phyloP scores from a whole-genome alignment of 306 rosid species.

The Pyrus betulifolia region DNA sequence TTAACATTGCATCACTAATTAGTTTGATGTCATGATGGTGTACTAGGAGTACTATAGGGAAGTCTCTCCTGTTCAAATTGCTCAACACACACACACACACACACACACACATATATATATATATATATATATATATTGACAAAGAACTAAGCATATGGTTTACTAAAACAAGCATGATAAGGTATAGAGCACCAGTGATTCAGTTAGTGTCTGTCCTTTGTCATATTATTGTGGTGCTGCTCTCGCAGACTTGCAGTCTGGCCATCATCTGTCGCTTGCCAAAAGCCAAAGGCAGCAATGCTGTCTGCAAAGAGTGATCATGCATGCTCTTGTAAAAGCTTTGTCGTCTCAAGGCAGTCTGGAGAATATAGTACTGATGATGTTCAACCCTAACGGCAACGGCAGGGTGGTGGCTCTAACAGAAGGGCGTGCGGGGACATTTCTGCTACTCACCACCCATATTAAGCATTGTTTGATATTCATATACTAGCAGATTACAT shows the following conservation, averaged over 20 bases:
- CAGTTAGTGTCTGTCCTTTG: background rate
- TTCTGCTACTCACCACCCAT: background rate
- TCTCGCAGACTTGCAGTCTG: background rate
- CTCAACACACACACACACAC: too few species aligned
- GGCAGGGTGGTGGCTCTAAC: background rate
- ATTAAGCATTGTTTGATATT: too few species aligned
- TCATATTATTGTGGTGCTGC: background rate
- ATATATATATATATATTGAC: background rate
- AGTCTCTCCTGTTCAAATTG: too few species aligned
- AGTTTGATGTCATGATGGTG: too few species aligned
- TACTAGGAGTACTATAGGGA: too few species aligned
- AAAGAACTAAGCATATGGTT: background rate
- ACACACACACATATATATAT: too few species aligned
- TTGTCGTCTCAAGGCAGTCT: background rate
- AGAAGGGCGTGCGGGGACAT: background rate
- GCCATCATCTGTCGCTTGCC: background rate
- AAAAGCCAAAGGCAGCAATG: background rate
- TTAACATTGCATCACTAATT: too few species aligned
- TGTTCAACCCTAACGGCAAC: background rate
- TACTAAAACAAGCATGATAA: background rate
- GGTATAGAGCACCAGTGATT: background rate
- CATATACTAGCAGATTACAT: background rate
- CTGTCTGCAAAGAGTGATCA: background rate
- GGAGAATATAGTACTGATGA: background rate
- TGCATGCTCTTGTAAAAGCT: background rate